These are phyloP conservation scores for Suillus plorans DNA, from an alignment of 768 basidiomycete species.

Conservation along the genomic window DNA sequence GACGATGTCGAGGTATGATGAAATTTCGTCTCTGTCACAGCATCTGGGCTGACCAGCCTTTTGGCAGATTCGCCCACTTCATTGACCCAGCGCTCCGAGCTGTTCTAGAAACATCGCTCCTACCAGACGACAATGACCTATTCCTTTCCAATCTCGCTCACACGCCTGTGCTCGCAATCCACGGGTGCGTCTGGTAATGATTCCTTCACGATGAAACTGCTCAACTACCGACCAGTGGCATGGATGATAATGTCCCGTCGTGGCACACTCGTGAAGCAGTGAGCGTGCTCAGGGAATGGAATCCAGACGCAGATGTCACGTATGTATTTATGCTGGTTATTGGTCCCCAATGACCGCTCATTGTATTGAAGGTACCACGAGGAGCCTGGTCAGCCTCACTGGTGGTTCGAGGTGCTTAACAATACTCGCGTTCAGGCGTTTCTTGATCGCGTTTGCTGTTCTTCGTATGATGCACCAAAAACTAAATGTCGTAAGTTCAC, in stretches of 20 bases:
- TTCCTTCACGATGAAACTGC: not conserved
- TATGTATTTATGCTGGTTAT: constrained; percentile 28
- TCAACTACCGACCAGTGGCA: constrained; percentile 45
- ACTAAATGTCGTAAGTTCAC: constrained; percentile 45
- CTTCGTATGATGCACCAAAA: not conserved
- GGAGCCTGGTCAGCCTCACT: constrained; percentile 62
- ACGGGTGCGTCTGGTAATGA: constrained; percentile 55
- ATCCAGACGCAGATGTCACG: constrained; percentile 51
- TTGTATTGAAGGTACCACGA: constrained; percentile 52
- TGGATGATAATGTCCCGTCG: constrained; percentile 84
- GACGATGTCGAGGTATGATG: constrained; percentile 53
- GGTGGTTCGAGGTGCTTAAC: constrained; percentile 62
- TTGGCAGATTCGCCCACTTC: constrained; percentile 64
- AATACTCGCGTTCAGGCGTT: constrained; percentile 58
- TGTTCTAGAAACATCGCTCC: constrained; percentile 71
- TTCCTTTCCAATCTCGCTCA: constrained; percentile 77
- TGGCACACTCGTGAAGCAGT: constrained; percentile 79
- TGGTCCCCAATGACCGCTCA: not conserved
- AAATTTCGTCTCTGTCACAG: not conserved
- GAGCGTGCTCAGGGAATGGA: constrained; percentile 58
- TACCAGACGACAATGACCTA: constrained; percentile 86
- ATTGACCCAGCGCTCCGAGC: constrained; percentile 72
- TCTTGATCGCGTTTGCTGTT: constrained; percentile 37
- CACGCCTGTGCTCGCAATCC: constrained; percentile 70
- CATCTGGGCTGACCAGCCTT: not conserved